These are phyloP conservation scores for Papiliotrema terrestris DNA, from an alignment of 1,284 basidiomycete species.

Conservation along the genomic window DNA sequence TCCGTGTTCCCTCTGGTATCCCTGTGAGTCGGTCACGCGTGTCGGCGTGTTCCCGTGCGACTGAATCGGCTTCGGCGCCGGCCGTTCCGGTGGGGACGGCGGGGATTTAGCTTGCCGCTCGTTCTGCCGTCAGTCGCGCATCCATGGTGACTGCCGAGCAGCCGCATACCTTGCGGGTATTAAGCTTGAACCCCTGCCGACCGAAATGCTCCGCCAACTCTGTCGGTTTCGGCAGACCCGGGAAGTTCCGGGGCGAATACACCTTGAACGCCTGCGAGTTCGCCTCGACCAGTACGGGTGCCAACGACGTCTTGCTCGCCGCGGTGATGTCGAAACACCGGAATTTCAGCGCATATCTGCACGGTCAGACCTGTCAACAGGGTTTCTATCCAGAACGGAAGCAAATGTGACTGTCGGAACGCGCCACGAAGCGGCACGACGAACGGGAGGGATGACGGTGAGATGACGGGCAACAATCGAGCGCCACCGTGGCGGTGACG, in stretches of 20 bases:
- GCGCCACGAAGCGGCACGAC: not conserved
- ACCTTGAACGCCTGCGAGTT: conserved; percentile 33
- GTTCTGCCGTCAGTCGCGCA: conserved; percentile 1
- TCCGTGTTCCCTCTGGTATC: not conserved
- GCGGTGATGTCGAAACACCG: conserved; percentile 30
- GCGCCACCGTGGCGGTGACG: conserved; percentile 4
- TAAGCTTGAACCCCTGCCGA: conserved; percentile 45
- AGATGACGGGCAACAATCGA: not conserved
- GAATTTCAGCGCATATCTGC: conserved; percentile 35
- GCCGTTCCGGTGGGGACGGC: not conserved
- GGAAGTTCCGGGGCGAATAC: conserved; percentile 41
- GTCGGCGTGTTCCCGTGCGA: not conserved
- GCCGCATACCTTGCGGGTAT: conserved; percentile 34
- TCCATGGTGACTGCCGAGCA: no score
- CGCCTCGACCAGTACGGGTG: conserved; percentile 25
- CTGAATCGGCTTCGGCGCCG: not conserved
- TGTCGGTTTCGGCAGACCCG: conserved; percentile 38
- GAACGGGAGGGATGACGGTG: not conserved
- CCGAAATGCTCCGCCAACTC: conserved; percentile 42
- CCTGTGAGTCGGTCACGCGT: not conserved
- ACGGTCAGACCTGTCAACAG: no score
- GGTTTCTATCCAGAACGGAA: not conserved
- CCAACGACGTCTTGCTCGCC: conserved; percentile 6
- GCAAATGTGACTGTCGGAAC: not conserved
- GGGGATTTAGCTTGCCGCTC: conserved; percentile 7